phyloP scores from a whole-genome alignment of 139 green algal genomes.

The Trebouxia sp. region DNA sequence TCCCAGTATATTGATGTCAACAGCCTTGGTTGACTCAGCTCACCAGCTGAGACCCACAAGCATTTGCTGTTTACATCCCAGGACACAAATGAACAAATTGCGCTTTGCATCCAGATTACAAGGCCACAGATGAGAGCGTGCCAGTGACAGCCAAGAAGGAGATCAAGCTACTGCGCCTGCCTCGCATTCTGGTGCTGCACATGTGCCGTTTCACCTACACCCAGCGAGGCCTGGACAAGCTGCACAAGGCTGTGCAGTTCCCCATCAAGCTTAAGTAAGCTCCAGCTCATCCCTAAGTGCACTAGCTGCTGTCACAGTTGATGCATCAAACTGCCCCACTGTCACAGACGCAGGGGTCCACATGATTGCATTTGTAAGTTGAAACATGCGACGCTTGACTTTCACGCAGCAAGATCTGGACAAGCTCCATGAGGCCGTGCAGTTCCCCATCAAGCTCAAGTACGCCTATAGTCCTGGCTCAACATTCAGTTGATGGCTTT shows the following conservation, averaged over 20 bases:
- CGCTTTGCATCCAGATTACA: constrained; percentile 49
- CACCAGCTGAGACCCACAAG: no score
- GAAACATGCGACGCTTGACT: constrained; percentile 76
- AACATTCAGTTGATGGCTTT: no score
- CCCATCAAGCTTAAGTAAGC: constrained; percentile 39
- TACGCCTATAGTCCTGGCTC: no score
- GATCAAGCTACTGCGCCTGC: constrained; percentile 50
- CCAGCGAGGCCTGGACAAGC: constrained; percentile 39
- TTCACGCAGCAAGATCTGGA: constrained; percentile 12
- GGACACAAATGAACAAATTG: no score
- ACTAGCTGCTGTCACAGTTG: no score
- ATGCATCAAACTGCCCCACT: no score
- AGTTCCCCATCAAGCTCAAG: constrained; percentile 54
- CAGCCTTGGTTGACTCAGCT: no score
- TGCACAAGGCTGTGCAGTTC: constrained; percentile 68
- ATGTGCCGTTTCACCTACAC: constrained; percentile 67
- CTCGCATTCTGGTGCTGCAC: constrained; percentile 74
- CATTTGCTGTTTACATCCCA: no score
- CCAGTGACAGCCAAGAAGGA: constrained; percentile 46
- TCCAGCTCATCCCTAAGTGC: no score
- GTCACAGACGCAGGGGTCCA: no score
- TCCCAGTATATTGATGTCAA: no score
- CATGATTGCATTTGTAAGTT: no score
- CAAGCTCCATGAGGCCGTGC: constrained; percentile 65
- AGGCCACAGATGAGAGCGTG: constrained; percentile 34